Conservation (phyloP, 108 stramenopile species). For the Skeletonema costatum region DNA sequence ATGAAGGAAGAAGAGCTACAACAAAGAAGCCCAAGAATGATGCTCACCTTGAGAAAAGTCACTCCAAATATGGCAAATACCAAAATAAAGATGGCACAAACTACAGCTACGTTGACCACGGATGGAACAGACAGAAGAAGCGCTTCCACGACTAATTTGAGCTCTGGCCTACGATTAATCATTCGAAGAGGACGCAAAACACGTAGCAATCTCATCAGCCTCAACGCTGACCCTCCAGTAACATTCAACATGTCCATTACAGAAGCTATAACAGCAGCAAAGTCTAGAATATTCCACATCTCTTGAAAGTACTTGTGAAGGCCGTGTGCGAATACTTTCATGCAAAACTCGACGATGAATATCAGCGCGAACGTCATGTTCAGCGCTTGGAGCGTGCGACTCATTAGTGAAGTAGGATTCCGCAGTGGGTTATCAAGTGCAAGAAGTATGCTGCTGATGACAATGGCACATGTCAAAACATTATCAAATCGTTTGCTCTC, state of each 20-base stretch:
- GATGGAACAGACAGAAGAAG: conserved; percentile 63
- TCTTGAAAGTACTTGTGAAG: conserved; percentile 52
- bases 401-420: conserved; percentile 24
- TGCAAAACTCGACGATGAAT: conserved; percentile 61
- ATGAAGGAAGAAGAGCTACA: neutral
- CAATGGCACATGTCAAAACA: conserved; percentile 32
- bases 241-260: conserved; percentile 39
- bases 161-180: conserved; percentile 65
- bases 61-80: conserved; percentile 76
- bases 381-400: conserved; percentile 16
- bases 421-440: conserved; percentile 50
- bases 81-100: conserved; percentile 52
- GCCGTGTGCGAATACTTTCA: conserved; percentile 68
- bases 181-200: conserved; percentile 77
- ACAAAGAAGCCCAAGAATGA: neutral
- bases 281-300: conserved; percentile 74
- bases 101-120: conserved; percentile 58
- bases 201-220: conserved; percentile 52
- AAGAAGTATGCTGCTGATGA: conserved; percentile 35
- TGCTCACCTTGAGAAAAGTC: conserved; percentile 52
- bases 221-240: conserved; percentile 31
- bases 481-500: conserved; percentile 30
- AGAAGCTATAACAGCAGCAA: conserved; percentile 55
- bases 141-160: conserved; percentile 76
- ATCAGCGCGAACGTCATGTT: conserved; percentile 52